Evolutionary conservation across 106 monocot species (phyloP).

Genomic region (Amphibolis antarctica): DNA sequence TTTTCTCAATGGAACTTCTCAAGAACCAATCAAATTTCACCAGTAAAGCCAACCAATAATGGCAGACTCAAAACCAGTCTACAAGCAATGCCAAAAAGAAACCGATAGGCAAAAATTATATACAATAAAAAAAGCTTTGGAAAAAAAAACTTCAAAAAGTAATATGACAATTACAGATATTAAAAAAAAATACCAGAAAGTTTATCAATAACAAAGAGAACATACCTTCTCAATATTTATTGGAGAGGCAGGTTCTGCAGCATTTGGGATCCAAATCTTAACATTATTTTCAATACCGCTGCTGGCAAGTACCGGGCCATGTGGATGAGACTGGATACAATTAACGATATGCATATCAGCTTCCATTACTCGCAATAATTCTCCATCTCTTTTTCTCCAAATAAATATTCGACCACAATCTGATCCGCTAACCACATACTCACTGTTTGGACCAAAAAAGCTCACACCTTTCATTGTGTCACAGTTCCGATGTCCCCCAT

Average conservation of each 20-base stretch:
- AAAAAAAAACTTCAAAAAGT: too few species aligned
- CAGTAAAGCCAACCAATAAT: background rate
- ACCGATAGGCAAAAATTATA: background rate
- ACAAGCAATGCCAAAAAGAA: background rate
- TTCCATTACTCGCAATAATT: constrained; percentile 76
- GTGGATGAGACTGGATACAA: constrained; percentile 76
- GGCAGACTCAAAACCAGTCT: background rate
- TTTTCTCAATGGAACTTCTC: background rate
- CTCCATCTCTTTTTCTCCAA: constrained; percentile 82
- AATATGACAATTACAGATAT: too few species aligned
- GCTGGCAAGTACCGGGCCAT: constrained; percentile 52
- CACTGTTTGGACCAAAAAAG: constrained; percentile 78
- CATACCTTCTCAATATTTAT: constrained; percentile 62
- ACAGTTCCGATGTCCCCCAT: constrained; percentile 54
- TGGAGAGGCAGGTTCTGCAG: constrained; percentile 34
- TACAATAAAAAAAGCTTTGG: background rate
- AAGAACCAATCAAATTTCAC: background rate
- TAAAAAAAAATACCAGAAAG: background rate
- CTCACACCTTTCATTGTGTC: constrained; percentile 80
- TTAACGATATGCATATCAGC: constrained; percentile 78
- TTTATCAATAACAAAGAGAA: background rate
- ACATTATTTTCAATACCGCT: constrained; percentile 79
- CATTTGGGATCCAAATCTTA: constrained; percentile 87
- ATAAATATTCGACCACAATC: constrained; percentile 92
- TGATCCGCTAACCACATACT: constrained; percentile 91